Base-by-base conservation (phyloP, 192 early-diverging fungal genomes). In the Jimgerdemannia flammicorona region DNA sequence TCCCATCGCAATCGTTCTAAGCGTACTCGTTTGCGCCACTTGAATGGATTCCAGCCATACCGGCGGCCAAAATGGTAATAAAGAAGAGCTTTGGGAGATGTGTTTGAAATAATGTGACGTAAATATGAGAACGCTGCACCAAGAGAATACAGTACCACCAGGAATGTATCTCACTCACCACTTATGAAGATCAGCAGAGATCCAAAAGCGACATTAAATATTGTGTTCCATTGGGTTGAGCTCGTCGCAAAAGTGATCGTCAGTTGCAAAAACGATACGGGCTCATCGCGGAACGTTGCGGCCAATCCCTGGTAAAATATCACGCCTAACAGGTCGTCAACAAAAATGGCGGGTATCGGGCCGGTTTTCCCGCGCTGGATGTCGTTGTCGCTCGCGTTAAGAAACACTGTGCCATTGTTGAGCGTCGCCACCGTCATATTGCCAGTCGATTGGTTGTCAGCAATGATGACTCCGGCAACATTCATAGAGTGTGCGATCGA, bases 31-130 rank as follows among this genome's bases (percentile, higher is more conserved):
- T 68, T 9, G 9, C 67, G 19, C 67, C 67, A 68, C 9, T 68
- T 40, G 67, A 20, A 19, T 68, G 67, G 67, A 68, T 68, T 68
- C 67, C 67, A 68, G 19, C 67, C 67, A 2, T 68, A 68, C 19
- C 2, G 67, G 6, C 40, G 67, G 67, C 19, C 40, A 68, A 20
- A 20, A 18, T 68, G 40, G 67, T 68, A 68, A 18, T 59, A 59
- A 14, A 59, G 49, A 59, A 59, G 49, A 14, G 8, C 49, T 59
- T 59, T 59, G 29, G 29, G 29, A 29, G 29, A 29, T 29, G 29
- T 29, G 29, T 29, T 29, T 29, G 29, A 29, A 29, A 29, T 29
- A 29, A 29, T 29, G 29, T 29, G 29, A 29, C 29, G 29, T 29
- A 29, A 29, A 29, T 29, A 29, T 29, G 29, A 29, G 29, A 29